Conservation (phyloP, 768 basidiomycete genomes). For the Lactifluus echinatus region DNA sequence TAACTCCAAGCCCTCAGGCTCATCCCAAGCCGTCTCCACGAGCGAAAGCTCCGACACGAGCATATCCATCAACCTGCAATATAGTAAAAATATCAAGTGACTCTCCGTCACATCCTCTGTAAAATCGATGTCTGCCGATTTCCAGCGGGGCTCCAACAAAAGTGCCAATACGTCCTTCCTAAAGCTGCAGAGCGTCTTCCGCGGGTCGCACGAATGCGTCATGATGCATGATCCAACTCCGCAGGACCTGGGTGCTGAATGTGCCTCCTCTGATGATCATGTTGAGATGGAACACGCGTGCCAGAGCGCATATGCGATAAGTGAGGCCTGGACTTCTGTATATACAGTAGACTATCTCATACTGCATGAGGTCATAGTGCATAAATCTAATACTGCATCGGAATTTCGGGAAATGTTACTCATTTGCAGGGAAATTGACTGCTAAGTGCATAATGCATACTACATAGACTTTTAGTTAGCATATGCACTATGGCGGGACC, state of each 20-base stretch:
- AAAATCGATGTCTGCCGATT: background rate
- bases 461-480: no score
- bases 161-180: background rate
- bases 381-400: no score
- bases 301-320: no score
- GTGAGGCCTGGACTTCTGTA: no score
- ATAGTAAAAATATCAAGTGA: background rate
- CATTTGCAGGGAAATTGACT: no score
- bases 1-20: background rate
- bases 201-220: background rate
- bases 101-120: constrained; percentile 1
- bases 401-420: no score
- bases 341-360: no score
- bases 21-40: background rate
- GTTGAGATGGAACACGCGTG: no score
- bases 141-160: background rate
- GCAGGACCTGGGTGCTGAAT: background rate
- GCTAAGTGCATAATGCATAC: no score
- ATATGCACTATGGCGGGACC: no score
- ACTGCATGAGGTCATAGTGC: no score
- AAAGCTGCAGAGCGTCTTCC: background rate
- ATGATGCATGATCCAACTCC: constrained; percentile 11
- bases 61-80: background rate
- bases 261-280: background rate
- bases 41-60: background rate